Base-by-base conservation (phyloP, 2,329 filamentous ascomycete genomes). In the Cercospora zeae-maydis region DNA sequence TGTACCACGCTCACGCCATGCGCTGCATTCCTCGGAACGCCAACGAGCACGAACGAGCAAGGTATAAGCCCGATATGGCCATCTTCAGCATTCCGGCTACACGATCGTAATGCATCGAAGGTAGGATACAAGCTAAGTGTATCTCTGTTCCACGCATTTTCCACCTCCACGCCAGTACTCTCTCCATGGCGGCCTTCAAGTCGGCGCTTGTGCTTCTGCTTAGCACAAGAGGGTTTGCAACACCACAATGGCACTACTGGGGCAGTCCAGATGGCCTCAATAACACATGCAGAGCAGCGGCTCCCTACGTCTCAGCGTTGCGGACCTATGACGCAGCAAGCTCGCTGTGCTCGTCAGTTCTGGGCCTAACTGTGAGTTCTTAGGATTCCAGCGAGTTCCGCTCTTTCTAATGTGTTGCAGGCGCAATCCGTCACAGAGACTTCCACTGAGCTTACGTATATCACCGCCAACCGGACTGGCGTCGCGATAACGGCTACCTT, bases 11-110 rank as follows among this genome's bases (percentile, higher is more conserved):
- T 16, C 16, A 31, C 21, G 39, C 57, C 57, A 59, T 33, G 57
- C 57, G 45, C 31, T 30, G 45, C 57, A 59, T 59, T 59, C 57
- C 57, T 59, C 57, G 57, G 45, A 52, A 49, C 57, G 45, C 36
- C 39, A 30, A 27, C 16, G 34, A 42, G 16, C 34, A 31, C 19
- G 31, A 57, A 11, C 16, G 55, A 58, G 39, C 55, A 58, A 45
- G 55, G 55, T 27, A 58, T 49, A 39, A 27, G 37, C 55, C 39
- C 37, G 31, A 58, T 47, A 47, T 58, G 33, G 39, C 55, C 9
- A 49, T 37, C 42, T 31, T 31, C 14, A 59, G 57, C 57, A 59
- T 59, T 59, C 57, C 57, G 47, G 37, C 45, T 16, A 45, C 37
- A 58, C 24, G 11, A 24, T 19, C 30, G 56, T 27, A 57, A 45